Percentiles rank a stretch among this genome's conserved stretches.
Evolutionary conservation across 2,329 filamentous ascomycete genomes (phyloP).

Genomic region (Clathrospora elynae): DNA sequence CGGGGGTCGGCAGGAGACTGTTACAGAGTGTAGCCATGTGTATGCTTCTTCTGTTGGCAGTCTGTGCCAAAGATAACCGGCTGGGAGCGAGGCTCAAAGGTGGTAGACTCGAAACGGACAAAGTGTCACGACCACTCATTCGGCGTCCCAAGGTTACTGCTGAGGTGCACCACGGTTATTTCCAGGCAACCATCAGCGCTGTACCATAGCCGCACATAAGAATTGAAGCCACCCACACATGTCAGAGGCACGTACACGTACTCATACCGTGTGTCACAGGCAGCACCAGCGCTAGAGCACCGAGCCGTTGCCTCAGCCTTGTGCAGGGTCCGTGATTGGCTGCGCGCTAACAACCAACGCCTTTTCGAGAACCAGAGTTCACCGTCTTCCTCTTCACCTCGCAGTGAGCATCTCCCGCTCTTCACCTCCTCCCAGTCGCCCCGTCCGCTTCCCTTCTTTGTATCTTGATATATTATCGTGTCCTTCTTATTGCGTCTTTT

Average conservation of each 20-base stretch:
- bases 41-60: slow-evolving; percentile 5
- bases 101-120: slow-evolving; percentile 17
- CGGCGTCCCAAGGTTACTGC: too few relatives aligned
- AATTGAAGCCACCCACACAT: neutral
- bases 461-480: slow-evolving; percentile 27
- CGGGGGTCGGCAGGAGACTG: neutral
- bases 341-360: slow-evolving; percentile 19
- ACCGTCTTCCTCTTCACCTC: slow-evolving; percentile 13
- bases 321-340: slow-evolving; percentile 26
- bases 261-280: slow-evolving; percentile 11
- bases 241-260: slow-evolving; percentile 1
- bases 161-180: neutral
- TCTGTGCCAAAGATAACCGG: slow-evolving; percentile 3
- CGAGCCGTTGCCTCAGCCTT: slow-evolving; percentile 26
- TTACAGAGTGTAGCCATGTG: slow-evolving; percentile 15
- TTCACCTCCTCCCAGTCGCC: slow-evolving; percentile 8
- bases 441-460: slow-evolving; percentile 28
- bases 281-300: slow-evolving; percentile 14
- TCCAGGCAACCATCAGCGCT: neutral
- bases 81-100: slow-evolving; percentile 2
- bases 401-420: slow-evolving; percentile 16
- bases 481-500: slow-evolving; percentile 28
- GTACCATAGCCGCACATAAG: neutral
- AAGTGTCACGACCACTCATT: too few relatives aligned
- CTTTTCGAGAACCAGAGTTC: slow-evolving; percentile 11